phyloP scores from a whole-genome alignment of 139 green algal species.

The Chlorella sp. region DNA sequence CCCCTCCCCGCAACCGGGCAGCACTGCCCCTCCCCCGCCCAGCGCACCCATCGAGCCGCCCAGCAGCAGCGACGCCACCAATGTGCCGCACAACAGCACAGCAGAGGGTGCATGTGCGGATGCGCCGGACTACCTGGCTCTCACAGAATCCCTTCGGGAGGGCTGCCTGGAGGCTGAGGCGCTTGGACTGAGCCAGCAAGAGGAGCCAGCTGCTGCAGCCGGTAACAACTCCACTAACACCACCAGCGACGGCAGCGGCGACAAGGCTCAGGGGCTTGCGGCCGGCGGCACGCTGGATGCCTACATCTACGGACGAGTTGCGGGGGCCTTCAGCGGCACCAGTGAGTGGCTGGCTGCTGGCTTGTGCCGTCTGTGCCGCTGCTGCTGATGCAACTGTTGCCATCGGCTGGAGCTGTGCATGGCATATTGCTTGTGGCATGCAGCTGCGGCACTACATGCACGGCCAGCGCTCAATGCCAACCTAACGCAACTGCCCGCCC shows the following conservation, averaged over 20 bases:
- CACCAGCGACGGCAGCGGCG: background rate
- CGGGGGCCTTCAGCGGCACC: background rate
- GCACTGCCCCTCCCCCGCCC: too few relatives aligned
- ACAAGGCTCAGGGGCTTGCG: background rate
- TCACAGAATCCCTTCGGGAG: too few relatives aligned
- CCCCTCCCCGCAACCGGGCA: too few relatives aligned
- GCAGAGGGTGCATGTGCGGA: background rate
- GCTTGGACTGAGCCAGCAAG: background rate
- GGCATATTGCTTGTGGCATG: too few relatives aligned
- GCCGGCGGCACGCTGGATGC: constrained; percentile 4
- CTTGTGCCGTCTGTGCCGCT: background rate
- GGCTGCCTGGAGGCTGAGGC: background rate
- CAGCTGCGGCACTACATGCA: too few relatives aligned
- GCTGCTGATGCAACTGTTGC: too few relatives aligned
- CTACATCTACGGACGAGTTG: background rate
- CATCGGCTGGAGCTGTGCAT: too few relatives aligned
- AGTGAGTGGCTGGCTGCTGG: background rate
- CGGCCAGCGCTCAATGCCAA: too few relatives aligned
- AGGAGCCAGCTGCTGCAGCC: background rate
- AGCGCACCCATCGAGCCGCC: too few relatives aligned
- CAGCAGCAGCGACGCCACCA: too few relatives aligned
- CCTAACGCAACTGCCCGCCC: background rate
- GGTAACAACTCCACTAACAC: background rate
- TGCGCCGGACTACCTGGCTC: too few relatives aligned
- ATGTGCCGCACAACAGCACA: too few relatives aligned